Evolutionary conservation across 2,329 filamentous ascomycete species (phyloP).

Genomic region (Fusarium sp.): DNA sequence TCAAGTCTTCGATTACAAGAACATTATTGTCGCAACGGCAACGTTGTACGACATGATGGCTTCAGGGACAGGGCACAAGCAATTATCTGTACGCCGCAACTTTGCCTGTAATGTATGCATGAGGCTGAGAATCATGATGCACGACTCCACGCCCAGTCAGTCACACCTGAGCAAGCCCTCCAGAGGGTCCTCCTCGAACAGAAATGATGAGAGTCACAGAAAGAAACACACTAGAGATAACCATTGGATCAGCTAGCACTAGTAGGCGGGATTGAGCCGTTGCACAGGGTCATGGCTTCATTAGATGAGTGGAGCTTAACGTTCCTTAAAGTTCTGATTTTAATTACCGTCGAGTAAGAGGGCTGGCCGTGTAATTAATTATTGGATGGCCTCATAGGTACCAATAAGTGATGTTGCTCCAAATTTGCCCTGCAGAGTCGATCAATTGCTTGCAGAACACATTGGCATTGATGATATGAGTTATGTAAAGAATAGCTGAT

Average conservation of each 20-base stretch:
- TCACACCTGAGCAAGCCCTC: not conserved
- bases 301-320: conserved; percentile 41
- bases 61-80: conserved; percentile 15
- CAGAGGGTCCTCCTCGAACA: conserved; percentile 5
- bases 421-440: conserved; percentile 5
- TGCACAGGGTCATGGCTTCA: conserved; percentile 37
- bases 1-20: conserved; percentile 3
- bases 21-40: conserved; percentile 8
- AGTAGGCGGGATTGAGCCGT: conserved; percentile 40
- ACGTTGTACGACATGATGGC: conserved; percentile 14
- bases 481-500: conserved; percentile 3
- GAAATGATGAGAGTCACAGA: conserved; percentile 37
- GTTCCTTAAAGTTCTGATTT: conserved; percentile 46
- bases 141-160: not conserved
- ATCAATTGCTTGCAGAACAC: conserved; percentile 23
- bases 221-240: conserved; percentile 25
- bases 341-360: conserved; percentile 45
- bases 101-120: conserved; percentile 5
- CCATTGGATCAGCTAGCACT: conserved; percentile 36
- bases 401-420: conserved; percentile 6
- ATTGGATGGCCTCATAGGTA: conserved; percentile 27
- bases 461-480: not conserved
- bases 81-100: conserved; percentile 13
- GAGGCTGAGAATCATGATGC: conserved; percentile 37
- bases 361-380: conserved; percentile 41